Conservation (phyloP, 1,139 yeast genomes). For the Scheffersomyces stambukii region DNA sequence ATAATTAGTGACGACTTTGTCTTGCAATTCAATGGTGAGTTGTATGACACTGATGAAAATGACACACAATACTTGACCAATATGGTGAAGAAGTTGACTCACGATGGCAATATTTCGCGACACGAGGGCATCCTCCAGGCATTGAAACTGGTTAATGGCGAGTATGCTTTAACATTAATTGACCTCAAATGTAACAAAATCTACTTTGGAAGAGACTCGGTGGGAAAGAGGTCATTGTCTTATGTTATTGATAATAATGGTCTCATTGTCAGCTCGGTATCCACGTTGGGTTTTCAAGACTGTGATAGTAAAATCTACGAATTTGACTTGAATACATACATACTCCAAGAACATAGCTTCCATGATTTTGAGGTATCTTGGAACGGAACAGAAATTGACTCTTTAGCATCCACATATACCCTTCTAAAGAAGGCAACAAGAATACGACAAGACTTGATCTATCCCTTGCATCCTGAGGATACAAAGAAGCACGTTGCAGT, state of each 20-base stretch:
- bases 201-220: slow-evolving; percentile 78
- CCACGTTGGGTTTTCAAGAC: slow-evolving; percentile 37
- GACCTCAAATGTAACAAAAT: slow-evolving; percentile 35
- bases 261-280: slow-evolving; percentile 46
- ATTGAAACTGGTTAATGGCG: slow-evolving; percentile 60
- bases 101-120: too few species aligned
- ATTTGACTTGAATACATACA: slow-evolving; percentile 23
- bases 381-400: slow-evolving; percentile 1
- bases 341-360: slow-evolving; percentile 5
- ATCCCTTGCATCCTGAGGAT: slow-evolving; percentile 41
- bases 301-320: slow-evolving; percentile 52
- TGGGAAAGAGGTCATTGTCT: slow-evolving; percentile 78
- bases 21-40: slow-evolving; percentile 84
- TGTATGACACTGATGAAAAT: slow-evolving; percentile 49
- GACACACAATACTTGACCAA: slow-evolving; percentile 34
- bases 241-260: slow-evolving; percentile 29
- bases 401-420: slow-evolving; percentile 22
- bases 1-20: slow-evolving; percentile 20
- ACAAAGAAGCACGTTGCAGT: slow-evolving; percentile 48
- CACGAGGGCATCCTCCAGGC: slow-evolving; percentile 15
- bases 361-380: slow-evolving; percentile 1
- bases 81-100: too few species aligned
- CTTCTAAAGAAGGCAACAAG: slow-evolving; percentile 38
- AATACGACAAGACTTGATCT: slow-evolving; percentile 53
- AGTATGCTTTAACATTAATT: slow-evolving; percentile 64